phyloP scores from a whole-genome alignment of 306 rosid species.

The Quercus bicolor region DNA sequence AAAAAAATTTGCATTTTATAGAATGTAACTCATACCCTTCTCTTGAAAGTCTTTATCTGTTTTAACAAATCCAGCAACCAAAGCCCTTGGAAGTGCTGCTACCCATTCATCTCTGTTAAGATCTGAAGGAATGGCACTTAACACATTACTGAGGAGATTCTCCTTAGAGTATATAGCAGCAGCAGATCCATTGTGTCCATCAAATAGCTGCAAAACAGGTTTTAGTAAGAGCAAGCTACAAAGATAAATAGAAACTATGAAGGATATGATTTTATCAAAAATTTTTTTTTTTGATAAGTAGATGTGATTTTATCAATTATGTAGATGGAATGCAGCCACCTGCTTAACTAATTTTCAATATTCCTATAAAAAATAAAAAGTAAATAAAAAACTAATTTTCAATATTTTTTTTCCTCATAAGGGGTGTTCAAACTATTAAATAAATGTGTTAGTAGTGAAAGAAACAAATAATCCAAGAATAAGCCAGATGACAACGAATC shows the following conservation, averaged over 20 bases:
- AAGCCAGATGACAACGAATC: neutral
- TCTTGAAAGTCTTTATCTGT: slow-evolving; percentile 90
- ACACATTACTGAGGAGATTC: slow-evolving; percentile 75
- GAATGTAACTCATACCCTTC: slow-evolving; percentile 50
- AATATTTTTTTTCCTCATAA: too few relatives aligned
- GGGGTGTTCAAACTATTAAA: neutral
- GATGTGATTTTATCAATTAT: neutral
- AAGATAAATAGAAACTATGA: slow-evolving; percentile 8
- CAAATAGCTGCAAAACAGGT: slow-evolving; percentile 72
- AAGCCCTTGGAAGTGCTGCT: slow-evolving; percentile 93
- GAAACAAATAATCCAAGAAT: neutral
- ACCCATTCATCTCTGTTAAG: slow-evolving; percentile 96
- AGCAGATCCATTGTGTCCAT: slow-evolving; percentile 98
- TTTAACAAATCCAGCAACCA: slow-evolving; percentile 98
- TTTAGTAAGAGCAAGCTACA: slow-evolving; percentile 28
- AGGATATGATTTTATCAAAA: neutral
- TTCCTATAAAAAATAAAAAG: neutral
- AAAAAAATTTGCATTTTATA: slow-evolving; percentile 11
- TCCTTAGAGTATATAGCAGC: slow-evolving; percentile 97
- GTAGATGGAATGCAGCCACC: slow-evolving; percentile 1
- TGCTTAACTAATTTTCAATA: neutral
- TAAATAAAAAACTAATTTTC: neutral
- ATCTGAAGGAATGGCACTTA: slow-evolving; percentile 79
- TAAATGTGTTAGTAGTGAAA: neutral
- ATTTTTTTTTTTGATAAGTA: neutral